Conservation (phyloP, 1,139 yeast species). For the Pichia sp. region DNA sequence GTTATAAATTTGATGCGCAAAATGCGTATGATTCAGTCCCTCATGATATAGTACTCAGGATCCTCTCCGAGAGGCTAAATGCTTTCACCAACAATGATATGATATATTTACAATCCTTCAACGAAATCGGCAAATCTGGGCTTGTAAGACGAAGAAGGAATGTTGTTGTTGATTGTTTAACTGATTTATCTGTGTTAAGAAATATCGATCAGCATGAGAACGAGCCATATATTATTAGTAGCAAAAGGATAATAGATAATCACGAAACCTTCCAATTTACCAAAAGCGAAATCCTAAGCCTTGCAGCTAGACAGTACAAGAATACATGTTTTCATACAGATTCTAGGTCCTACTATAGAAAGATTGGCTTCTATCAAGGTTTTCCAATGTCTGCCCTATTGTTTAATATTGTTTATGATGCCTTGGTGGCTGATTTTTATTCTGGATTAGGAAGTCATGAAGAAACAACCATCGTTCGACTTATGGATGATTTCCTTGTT, state of each 20-base stretch:
- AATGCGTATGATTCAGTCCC: constrained; percentile 79
- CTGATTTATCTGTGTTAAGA: not conserved
- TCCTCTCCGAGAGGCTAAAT: constrained; percentile 28
- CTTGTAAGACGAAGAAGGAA: constrained; percentile 1
- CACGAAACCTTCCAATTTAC: constrained; percentile 31
- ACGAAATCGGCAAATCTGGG: constrained; percentile 5
- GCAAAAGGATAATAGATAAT: constrained; percentile 26
- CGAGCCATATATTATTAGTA: not conserved
- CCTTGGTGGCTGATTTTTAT: constrained; percentile 41
- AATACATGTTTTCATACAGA: constrained; percentile 37
- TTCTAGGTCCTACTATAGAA: constrained; percentile 40
- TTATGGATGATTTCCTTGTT: constrained; percentile 84
- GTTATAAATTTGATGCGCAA: constrained; percentile 71
- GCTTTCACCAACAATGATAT: constrained; percentile 13
- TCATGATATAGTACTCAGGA: constrained; percentile 40
- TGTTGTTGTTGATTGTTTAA: constrained; percentile 8
- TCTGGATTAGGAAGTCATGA: constrained; percentile 25
- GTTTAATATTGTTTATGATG: constrained; percentile 71
- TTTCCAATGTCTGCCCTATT: constrained; percentile 69
- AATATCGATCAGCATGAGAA: not conserved
- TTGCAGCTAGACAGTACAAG: constrained; percentile 39
- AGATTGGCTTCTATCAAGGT: constrained; percentile 82
- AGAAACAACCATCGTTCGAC: constrained; percentile 48
- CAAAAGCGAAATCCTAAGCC: constrained; percentile 31
- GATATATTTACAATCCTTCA: constrained; percentile 15